A percentile compares a stretch with the other conserved stretches of the same genome.
Evolutionary conservation across 495 filamentous ascomycete genomes (phyloP).

Genomic region (Penicillium alfredii): DNA sequence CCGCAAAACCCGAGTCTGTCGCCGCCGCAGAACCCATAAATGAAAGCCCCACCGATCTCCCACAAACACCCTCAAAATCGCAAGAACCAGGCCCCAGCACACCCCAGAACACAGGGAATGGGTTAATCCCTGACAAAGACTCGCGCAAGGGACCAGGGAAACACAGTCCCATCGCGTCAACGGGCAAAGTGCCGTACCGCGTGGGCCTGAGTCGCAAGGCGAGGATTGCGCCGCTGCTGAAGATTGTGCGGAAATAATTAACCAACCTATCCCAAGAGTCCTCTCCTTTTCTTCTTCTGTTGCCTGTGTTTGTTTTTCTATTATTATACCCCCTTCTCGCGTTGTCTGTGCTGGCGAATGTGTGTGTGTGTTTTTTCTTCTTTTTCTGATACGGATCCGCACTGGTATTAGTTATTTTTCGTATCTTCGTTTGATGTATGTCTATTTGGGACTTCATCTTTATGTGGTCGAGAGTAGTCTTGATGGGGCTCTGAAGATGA

Average conservation of each 20-base stretch:
- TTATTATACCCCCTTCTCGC: constrained; percentile 20
- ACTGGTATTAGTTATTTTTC: background rate
- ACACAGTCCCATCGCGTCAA: constrained; percentile 47
- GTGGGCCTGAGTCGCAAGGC: constrained; percentile 63
- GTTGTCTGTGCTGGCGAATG: no score
- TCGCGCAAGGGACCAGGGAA: constrained; percentile 27
- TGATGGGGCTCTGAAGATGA: no score
- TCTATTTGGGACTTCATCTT: constrained; percentile 1
- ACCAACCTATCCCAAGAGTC: no score
- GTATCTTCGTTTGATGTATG: constrained; percentile 1
- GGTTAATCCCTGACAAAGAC: constrained; percentile 3
- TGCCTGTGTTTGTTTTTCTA: constrained; percentile 3
- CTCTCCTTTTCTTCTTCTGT: background rate
- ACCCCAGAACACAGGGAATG: constrained; percentile 3
- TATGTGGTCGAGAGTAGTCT: background rate
- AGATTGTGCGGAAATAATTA: constrained; percentile 55
- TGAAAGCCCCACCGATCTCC: no score
- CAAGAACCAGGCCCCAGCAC: constrained; percentile 3
- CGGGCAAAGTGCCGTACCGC: constrained; percentile 52
- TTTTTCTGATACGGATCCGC: no score
- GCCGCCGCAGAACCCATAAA: no score
- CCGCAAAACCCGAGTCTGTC: constrained; percentile 9
- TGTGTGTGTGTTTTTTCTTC: background rate
- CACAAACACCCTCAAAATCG: constrained; percentile 19
- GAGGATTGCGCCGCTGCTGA: constrained; percentile 60